Evolutionary conservation across 225 moss, liverwort and hornwort species (phyloP).

Genomic region (Polytrichum formosum): DNA sequence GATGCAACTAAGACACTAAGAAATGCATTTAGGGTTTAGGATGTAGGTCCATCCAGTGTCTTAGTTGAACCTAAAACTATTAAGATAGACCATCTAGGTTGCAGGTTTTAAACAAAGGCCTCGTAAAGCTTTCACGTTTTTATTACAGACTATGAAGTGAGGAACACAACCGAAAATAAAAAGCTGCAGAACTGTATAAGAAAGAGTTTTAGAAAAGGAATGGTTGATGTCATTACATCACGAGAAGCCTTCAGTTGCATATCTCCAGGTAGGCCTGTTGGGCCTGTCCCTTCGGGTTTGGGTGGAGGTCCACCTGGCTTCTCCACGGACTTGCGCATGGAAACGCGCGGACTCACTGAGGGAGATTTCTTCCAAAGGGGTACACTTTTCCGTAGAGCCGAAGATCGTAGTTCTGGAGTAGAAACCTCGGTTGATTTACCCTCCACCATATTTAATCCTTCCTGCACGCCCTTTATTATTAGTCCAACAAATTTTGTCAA

Average conservation of each 20-base stretch:
- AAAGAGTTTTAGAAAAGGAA: no score
- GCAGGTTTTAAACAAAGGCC: no score
- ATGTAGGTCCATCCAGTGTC: no score
- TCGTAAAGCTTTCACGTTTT: no score
- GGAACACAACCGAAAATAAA: no score
- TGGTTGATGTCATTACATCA: constrained; percentile 54
- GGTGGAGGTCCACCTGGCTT: constrained; percentile 26
- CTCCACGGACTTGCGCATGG: constrained; percentile 53
- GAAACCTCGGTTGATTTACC: constrained; percentile 56
- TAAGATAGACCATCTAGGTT: no score
- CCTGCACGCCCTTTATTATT: constrained; percentile 32
- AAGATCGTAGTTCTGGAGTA: constrained; percentile 49
- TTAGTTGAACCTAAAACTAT: no score
- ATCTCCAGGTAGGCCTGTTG: constrained; percentile 48
- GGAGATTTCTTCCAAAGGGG: constrained; percentile 69
- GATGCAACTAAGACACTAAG: no score
- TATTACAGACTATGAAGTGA: no score
- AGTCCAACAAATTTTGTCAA: no score
- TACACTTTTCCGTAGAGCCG: constrained; percentile 35
- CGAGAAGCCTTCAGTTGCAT: constrained; percentile 92
- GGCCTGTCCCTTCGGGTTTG: constrained; percentile 38
- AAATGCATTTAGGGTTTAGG: no score
- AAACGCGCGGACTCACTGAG: constrained; percentile 51
- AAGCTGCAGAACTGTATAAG: no score
- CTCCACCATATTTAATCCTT: constrained; percentile 84